Evolutionary conservation across 805 yeast species (phyloP), one percentile per base, ranked within the genome.

Genomic region (Ogataea nitratoaversa): DNA sequence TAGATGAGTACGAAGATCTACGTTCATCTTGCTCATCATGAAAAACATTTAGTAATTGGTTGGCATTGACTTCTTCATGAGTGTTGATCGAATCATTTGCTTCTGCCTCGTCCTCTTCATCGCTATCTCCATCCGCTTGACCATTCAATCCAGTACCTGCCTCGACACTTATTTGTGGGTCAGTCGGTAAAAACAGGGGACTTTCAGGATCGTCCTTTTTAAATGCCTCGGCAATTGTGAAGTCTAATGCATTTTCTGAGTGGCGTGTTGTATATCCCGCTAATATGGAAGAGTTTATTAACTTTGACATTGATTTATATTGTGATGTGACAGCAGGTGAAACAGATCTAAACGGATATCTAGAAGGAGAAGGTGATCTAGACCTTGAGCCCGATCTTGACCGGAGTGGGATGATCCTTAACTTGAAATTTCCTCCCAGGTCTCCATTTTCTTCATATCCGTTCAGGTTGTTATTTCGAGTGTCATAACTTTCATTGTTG

Each of bases 351-450:
- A 48, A 29, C 16, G 39, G 44, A 3, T 47, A 32, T 19, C 34
- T 29, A 1, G 48, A 45, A 8, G 53, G 53, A 8, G 34, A 30
- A 8, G 36, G 41, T n/a, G 42, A 43, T 24, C 47, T 30, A 13
- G 40, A 40, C 3, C 34, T 36, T 4, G 62, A 58, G 9, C 36
- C 37, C 4, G 61, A 57, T 25, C 54, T 32, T 16, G 62, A 57
- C 42, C 59, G 42, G 11, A 60, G 50, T 19, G 63, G 63, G 2
- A 49, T 52, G 16, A 59, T 59, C 28, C 53, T 49, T 36, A 55
- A 37, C 18, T 47, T 48, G 40, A 60, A 55, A 36, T 48, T 45
- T 7, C 60, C 56, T n/a, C 57, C 59, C n/a, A 54, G 32, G 40
- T 56, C 59, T 23, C 50, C 50, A 27, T 36, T 46, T 20, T 48